Evolutionary conservation across 257 asterid genomes (phyloP).

Genomic region (Solanum chilense): DNA sequence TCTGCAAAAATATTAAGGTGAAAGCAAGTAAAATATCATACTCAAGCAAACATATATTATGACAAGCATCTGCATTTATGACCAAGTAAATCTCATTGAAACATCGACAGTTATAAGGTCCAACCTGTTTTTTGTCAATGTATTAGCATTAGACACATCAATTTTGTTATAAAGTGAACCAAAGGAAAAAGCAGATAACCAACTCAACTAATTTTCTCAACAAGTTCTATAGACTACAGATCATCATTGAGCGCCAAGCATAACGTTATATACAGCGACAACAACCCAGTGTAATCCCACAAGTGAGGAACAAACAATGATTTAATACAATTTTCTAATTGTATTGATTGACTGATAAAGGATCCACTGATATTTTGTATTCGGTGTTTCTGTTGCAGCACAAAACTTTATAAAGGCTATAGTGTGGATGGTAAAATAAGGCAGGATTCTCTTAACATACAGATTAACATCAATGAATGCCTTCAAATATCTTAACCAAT

Average conservation of each 20-base stretch:
- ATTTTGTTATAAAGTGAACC: background rate
- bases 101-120: background rate
- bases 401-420: background rate
- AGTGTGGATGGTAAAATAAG: background rate
- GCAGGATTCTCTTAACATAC: background rate
- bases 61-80: background rate
- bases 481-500: background rate
- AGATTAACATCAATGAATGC: background rate
- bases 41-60: background rate
- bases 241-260: background rate
- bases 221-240: background rate
- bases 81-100: background rate
- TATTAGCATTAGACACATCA: background rate
- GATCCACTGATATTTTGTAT: background rate
- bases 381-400: background rate
- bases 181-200: background rate
- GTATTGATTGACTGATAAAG: background rate
- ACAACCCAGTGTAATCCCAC: background rate
- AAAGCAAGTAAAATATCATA: background rate
- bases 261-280: background rate
- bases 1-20: constrained; percentile 33
- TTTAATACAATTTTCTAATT: background rate
- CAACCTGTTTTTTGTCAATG: background rate
- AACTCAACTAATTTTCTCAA: background rate
- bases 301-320: background rate